phyloP scores from a whole-genome alignment of 306 rosid genomes.

The Pterocarpus macrocarpus region DNA sequence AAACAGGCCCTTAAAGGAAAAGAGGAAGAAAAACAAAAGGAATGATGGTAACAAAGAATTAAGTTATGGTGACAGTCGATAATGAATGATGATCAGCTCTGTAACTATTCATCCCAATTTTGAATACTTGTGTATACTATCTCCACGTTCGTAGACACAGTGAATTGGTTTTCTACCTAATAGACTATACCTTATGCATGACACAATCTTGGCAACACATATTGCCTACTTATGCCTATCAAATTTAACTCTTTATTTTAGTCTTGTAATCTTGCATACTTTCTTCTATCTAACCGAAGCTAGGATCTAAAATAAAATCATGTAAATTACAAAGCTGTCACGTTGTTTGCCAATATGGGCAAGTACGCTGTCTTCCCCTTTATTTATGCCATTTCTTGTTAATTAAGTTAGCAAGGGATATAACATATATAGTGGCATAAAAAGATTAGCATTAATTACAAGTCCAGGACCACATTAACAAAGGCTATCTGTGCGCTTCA shows the following conservation, averaged over 20 bases:
- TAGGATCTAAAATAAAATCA: too few relatives aligned
- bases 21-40: constrained; percentile 5
- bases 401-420: too few relatives aligned
- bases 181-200: background rate
- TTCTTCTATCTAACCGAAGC: background rate
- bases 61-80: background rate
- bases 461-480: too few relatives aligned
- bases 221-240: too few relatives aligned
- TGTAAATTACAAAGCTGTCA: background rate
- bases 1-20: background rate
- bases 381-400: too few relatives aligned
- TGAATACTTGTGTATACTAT: constrained; percentile 1
- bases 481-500: too few relatives aligned
- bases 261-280: background rate
- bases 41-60: background rate
- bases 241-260: too few relatives aligned
- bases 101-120: background rate
- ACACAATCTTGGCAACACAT: too few relatives aligned
- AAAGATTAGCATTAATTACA: too few relatives aligned
- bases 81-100: background rate
- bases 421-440: too few relatives aligned
- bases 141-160: background rate
- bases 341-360: background rate
- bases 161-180: background rate
- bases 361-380: too few relatives aligned